Evolutionary conservation across 257 asterid genomes (phyloP).

Genomic region (Echium plantagineum): DNA sequence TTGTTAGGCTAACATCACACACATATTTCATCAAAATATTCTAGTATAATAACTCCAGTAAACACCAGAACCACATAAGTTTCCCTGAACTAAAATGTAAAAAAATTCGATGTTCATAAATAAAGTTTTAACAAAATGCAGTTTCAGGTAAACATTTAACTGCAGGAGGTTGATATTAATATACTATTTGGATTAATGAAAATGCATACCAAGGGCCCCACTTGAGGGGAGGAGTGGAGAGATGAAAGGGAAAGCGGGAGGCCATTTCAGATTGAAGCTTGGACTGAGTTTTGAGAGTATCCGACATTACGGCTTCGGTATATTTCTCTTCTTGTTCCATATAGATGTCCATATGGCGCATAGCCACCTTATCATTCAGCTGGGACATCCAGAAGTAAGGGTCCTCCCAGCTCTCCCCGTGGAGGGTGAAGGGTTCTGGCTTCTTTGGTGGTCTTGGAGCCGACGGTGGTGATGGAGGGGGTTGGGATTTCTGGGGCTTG

Average conservation of each 20-base stretch:
- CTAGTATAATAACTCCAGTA: background rate
- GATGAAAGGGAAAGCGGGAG: slow-evolving; percentile 57
- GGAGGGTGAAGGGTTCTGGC: slow-evolving; percentile 49
- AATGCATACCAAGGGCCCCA: slow-evolving; percentile 82
- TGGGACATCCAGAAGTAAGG: slow-evolving; percentile 90
- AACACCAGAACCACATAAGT: no score
- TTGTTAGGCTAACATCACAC: no score
- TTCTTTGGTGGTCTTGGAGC: slow-evolving; percentile 83
- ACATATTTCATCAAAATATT: background rate
- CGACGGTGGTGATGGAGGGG: slow-evolving; percentile 62
- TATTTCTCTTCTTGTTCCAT: slow-evolving; percentile 99
- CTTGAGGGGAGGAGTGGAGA: slow-evolving; percentile 76
- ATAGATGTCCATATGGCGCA: slow-evolving; percentile 95
- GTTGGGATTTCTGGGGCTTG: slow-evolving; percentile 61
- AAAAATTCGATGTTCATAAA: no score
- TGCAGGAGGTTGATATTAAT: no score
- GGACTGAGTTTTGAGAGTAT: slow-evolving; percentile 61
- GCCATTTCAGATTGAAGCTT: slow-evolving; percentile 90
- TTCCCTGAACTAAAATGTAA: no score
- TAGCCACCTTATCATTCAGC: slow-evolving; percentile 68
- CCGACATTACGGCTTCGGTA: slow-evolving; percentile 78
- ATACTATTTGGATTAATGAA: no score
- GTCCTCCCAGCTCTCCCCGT: slow-evolving; percentile 86
- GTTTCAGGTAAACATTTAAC: no score
- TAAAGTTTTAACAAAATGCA: no score